Evolutionary conservation across 2,329 filamentous ascomycete species (phyloP).

Genomic region (Fusarium denticulatum): DNA sequence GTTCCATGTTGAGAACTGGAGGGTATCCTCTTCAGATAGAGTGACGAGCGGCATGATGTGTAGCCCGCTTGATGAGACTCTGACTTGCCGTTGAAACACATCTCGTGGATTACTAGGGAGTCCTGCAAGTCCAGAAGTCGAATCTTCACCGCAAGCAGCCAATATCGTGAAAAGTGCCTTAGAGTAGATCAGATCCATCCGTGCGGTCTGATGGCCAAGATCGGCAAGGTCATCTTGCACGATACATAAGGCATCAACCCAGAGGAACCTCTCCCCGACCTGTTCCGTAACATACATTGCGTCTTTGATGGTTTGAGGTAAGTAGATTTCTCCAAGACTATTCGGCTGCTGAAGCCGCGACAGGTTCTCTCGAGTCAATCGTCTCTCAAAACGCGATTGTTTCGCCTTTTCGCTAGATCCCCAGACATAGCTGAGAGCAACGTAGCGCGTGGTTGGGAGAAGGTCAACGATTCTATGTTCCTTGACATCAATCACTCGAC

Average conservation of each 20-base stretch:
- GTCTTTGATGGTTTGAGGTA: constrained; percentile 16
- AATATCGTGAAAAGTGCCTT: constrained; percentile 1
- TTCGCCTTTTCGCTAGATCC: background rate
- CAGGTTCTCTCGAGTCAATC: background rate
- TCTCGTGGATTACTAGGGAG: background rate
- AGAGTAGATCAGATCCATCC: constrained; percentile 25
- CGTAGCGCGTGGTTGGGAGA: constrained; percentile 1
- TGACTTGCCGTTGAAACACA: background rate
- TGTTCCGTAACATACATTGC: background rate
- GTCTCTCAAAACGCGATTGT: background rate
- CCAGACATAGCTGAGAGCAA: constrained; percentile 30
- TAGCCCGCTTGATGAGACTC: background rate
- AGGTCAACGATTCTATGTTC: constrained; percentile 1
- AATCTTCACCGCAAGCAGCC: background rate
- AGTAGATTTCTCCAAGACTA: background rate
- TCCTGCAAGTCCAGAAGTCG: background rate
- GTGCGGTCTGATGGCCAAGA: background rate
- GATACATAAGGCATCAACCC: constrained; percentile 33
- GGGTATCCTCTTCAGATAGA: background rate
- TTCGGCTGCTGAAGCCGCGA: background rate
- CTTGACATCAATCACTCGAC: constrained; percentile 9
- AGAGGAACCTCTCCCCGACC: constrained; percentile 9
- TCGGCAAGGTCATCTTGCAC: constrained; percentile 20
- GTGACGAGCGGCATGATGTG: background rate
- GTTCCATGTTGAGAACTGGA: background rate